A percentile compares a stretch with the other conserved stretches of the same genome.
Conservation (phyloP, 441 rosid species). For the Arabidopsis lyrata region DNA sequence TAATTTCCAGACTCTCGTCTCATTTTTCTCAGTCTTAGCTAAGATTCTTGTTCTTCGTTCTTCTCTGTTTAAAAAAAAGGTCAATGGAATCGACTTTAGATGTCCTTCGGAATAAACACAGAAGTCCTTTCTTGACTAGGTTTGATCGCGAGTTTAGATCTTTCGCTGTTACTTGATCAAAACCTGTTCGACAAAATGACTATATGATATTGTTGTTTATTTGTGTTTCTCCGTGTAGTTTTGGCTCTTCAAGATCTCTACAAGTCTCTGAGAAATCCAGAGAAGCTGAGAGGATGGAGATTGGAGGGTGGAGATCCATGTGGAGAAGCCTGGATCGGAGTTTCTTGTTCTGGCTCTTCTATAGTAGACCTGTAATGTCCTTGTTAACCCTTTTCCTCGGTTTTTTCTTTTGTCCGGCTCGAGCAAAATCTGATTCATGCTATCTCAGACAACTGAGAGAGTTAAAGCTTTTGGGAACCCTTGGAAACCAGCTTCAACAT, state of each 20-base stretch:
- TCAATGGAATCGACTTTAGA: neutral
- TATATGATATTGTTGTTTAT: slow-evolving; percentile 13
- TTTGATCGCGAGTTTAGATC: slow-evolving; percentile 25
- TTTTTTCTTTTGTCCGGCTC: neutral
- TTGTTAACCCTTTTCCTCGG: slow-evolving; percentile 12
- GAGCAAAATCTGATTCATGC: slow-evolving; percentile 25
- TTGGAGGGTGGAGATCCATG: slow-evolving; percentile 85
- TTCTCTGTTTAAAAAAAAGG: slow-evolving; percentile 12
- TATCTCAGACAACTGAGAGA: slow-evolving; percentile 63
- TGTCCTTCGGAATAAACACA: neutral
- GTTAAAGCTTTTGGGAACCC: slow-evolving; percentile 71
- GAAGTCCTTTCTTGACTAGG: slow-evolving; percentile 30
- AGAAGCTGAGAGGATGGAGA: slow-evolving; percentile 80
- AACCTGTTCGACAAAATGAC: slow-evolving; percentile 31
- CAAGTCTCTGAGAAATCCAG: slow-evolving; percentile 60
- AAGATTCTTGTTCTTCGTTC: neutral
- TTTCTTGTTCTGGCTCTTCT: slow-evolving; percentile 77
- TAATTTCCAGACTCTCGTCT: slow-evolving; percentile 42
- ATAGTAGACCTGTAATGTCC: slow-evolving; percentile 66
- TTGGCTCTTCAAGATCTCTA: slow-evolving; percentile 70
- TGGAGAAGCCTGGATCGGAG: slow-evolving; percentile 84
- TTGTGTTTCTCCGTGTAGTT: slow-evolving; percentile 53
- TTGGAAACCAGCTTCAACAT: slow-evolving; percentile 74
- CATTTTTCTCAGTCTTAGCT: slow-evolving; percentile 6
- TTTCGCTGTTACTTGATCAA: neutral